Base-by-base conservation (phyloP, 192 early-diverging fungal genomes). In the Coemansia sp. region DNA sequence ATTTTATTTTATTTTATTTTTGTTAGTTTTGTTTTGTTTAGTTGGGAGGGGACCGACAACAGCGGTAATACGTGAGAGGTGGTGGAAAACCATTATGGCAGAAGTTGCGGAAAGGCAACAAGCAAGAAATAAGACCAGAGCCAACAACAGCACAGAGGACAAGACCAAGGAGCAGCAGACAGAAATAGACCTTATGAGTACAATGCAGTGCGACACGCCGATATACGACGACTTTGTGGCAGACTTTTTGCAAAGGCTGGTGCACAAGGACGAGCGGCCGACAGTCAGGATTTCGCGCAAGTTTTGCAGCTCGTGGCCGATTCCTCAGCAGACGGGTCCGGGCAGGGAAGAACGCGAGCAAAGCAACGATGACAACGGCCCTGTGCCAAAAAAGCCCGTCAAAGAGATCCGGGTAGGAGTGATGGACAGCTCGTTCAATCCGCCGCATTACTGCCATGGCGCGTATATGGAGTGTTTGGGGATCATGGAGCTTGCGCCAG, bases 381-480 rank as follows among this genome's bases (percentile, higher is more conserved):
- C 22, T 28, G 22, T 28, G 22, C 22, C 22, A 28, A 28, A 28
- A 28, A 28, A 28, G 22, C 22, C 22, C 22, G 22, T 22, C 17
- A 28, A 28, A 17, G 53, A 54, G 34, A 22, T 75, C 1, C 73
- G 72, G 35, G 68, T 88, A 22, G 88, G 75, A 4, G 83, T 92
- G 9, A 84, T 93, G 32, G 91, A 93, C 74, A 88, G 91, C 41
- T 91, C 90, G 7, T 93, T 93, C 75, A 93, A 93, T 57, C 91
- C 91, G 72, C 85, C 64, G 69, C 85, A 59, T 85, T 91, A 60
- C 71, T 93, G 56, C 39, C 78, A 72, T 62, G 68, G 54, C 22
- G 87, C 62, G 20, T 83, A 73, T 60, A 54, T 79, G 65, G 75
- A 79, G 71, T 74, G 75, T 55, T 35, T 83, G 70, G 76, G 68